phyloP scores from a whole-genome alignment of 1,284 basidiomycete genomes.

The Athelia psychrophila region DNA sequence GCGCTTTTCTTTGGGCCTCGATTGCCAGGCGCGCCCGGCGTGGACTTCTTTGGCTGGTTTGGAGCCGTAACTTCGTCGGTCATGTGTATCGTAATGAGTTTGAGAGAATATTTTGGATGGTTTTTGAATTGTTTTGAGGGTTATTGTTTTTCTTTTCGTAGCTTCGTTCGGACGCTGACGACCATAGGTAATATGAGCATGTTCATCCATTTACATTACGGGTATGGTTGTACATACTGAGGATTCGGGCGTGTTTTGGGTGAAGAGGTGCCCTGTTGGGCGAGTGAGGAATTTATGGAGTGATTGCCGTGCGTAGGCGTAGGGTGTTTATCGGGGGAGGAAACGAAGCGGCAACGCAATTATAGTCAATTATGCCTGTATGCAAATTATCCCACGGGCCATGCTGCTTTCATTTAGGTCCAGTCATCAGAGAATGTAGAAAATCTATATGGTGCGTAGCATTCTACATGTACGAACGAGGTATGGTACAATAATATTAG shows the following conservation, averaged over 20 bases:
- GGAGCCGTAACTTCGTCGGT: constrained; percentile 71
- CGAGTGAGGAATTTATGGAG: constrained; percentile 67
- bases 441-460: too few species aligned
- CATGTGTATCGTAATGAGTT: constrained; percentile 77
- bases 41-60: constrained; percentile 54
- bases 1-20: constrained; percentile 53
- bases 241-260: constrained; percentile 42
- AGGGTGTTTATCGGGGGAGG: constrained; percentile 43
- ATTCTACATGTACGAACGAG: too few species aligned
- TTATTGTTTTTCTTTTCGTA: constrained; percentile 37
- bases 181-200: background rate
- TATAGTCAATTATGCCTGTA: background rate
- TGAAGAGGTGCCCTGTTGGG: constrained; percentile 82
- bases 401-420: background rate
- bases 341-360: constrained; percentile 7
- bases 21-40: constrained; percentile 32
- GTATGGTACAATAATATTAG: constrained; percentile 21
- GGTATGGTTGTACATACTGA: constrained; percentile 33
- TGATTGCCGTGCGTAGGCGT: constrained; percentile 59
- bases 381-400: too few species aligned
- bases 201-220: constrained; percentile 7
- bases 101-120: constrained; percentile 36
- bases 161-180: constrained; percentile 6
- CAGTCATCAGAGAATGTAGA: background rate
- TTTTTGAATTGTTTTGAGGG: constrained; percentile 48